Base-by-base conservation (phyloP, 371 early-diverging fungal species). In the Mortierella polycephala region DNA sequence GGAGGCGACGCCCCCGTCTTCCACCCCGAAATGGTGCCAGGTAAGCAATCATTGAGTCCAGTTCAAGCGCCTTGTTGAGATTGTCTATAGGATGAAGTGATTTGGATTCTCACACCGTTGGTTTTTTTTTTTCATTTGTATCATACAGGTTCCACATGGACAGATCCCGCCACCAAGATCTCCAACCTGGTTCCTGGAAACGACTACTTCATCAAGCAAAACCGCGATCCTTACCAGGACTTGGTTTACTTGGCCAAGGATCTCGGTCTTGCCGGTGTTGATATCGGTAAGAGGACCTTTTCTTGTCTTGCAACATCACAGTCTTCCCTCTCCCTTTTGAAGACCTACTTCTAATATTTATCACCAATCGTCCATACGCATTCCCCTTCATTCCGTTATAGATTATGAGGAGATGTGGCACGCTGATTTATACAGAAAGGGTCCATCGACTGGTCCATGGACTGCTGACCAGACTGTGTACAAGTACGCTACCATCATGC, bases 391-490 rank as follows among this genome's bases (percentile, higher is more conserved):
- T 11, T 13, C 7, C 39, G 50, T 45, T 41, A 20, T 42, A 72
- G 68, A 79, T 21, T 79, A 79, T 57, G 80, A 79, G 70, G 80
- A 79, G 64, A 79, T 79, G 80, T 79, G 80, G 80, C 80, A 79
- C 59, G 80, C 80, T 16, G 80, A 79, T 21, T 62, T 57, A 46
- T 73, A 30, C 67, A 79, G 58, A 56, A 58, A 54, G 37, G 80
- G 80, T 49, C 51, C 73, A 16, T 45, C 69, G 13, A 51, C 69
- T 63, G 80, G 80, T 20, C 80, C 80, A 12, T 79, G 80, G 80
- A 79, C 80, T 18, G 51, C 54, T 14, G 56, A 69, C 42, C 73
- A 73, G 50, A 79, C 80, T 2, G 73, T 72, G 7, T 79, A 79
- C 80, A 79, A 79, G 74, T 79, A 79, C 54, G 67, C 62, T 2